These are phyloP conservation scores for Trichoderma endophyticum DNA, from an alignment of 2,329 filamentous ascomycete genomes.

Conservation along the genomic window DNA sequence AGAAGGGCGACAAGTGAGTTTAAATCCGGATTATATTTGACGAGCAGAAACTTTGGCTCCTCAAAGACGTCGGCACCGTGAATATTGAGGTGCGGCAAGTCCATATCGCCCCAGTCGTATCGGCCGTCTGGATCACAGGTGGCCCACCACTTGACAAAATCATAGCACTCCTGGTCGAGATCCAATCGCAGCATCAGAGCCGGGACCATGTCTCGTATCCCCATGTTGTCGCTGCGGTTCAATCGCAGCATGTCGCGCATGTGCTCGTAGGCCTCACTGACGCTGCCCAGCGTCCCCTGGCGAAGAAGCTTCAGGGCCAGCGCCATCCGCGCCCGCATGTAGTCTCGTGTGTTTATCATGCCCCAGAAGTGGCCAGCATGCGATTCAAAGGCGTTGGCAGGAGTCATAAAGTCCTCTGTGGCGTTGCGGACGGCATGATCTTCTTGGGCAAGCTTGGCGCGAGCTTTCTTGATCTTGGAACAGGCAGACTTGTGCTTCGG, in stretches of 20 bases:
- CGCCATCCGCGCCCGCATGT: conserved; percentile 38
- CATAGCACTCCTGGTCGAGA: conserved; percentile 49
- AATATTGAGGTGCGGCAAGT: conserved; percentile 31
- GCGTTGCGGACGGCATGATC: conserved; percentile 37
- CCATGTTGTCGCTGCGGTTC: conserved; percentile 43
- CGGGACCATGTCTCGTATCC: conserved; percentile 41
- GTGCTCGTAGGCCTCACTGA: not conserved
- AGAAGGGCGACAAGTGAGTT: not conserved
- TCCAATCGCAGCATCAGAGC: conserved; percentile 43
- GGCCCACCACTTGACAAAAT: conserved; percentile 39
- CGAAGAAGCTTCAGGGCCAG: conserved; percentile 19
- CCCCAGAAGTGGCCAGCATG: conserved; percentile 43
- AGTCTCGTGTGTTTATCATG: conserved; percentile 39
- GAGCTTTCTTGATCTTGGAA: conserved; percentile 33
- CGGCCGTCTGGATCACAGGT: conserved; percentile 15
- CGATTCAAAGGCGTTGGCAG: conserved; percentile 37
- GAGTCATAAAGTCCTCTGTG: conserved; percentile 26
- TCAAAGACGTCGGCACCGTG: conserved; percentile 43
- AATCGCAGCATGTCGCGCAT: conserved; percentile 42
- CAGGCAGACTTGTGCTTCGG: conserved; percentile 40
- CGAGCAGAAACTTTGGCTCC: not conserved
- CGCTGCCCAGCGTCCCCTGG: conserved; percentile 26
- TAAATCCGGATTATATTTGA: not conserved
- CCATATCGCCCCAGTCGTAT: conserved; percentile 25
- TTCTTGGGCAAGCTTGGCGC: conserved; percentile 30